Percentiles rank a stretch among this genome's conserved stretches.
Evolutionary conservation across 495 filamentous ascomycete genomes (phyloP).

Genomic region (Penicillium argentinense): DNA sequence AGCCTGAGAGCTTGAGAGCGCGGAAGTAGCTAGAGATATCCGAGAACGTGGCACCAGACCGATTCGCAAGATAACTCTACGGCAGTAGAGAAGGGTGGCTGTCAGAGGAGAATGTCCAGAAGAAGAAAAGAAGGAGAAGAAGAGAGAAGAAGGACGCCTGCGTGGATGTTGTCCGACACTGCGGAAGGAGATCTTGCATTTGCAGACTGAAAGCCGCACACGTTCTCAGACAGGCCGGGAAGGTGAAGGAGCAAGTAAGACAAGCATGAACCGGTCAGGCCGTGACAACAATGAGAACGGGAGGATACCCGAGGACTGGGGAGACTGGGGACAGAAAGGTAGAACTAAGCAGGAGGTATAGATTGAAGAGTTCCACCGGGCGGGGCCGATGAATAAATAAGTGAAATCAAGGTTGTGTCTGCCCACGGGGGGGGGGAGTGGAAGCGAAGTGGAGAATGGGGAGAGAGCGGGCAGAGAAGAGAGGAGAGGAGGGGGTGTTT

Average conservation of each 20-base stretch:
- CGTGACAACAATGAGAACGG: slow-evolving; percentile 13
- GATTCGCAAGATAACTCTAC: slow-evolving; percentile 12
- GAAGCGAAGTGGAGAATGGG: neutral
- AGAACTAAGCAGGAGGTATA: slow-evolving; percentile 1
- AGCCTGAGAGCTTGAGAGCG: slow-evolving; percentile 4
- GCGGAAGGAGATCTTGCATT: slow-evolving; percentile 8
- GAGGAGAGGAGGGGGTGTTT: neutral
- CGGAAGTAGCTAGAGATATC: neutral
- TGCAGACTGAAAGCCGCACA: slow-evolving; percentile 11
- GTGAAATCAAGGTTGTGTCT: slow-evolving; percentile 1
- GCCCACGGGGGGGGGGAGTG: neutral
- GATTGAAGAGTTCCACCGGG: slow-evolving; percentile 5
- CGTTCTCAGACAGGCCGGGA: slow-evolving; percentile 15
- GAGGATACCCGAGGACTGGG: slow-evolving; percentile 4
- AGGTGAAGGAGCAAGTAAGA: slow-evolving; percentile 11
- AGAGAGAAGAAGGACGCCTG: slow-evolving; percentile 16
- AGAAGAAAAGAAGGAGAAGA: slow-evolving; percentile 27
- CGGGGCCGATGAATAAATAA: slow-evolving; percentile 22
- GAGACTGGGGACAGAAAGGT: slow-evolving; percentile 1
- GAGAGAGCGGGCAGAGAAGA: neutral
- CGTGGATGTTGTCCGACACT: slow-evolving; percentile 14
- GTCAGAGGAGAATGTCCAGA: slow-evolving; percentile 17
- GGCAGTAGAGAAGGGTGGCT: neutral
- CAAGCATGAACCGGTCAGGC: slow-evolving; percentile 6
- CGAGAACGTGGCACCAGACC: neutral